Base-by-base conservation (phyloP, 768 basidiomycete genomes). In the Mycena indigotica region DNA sequence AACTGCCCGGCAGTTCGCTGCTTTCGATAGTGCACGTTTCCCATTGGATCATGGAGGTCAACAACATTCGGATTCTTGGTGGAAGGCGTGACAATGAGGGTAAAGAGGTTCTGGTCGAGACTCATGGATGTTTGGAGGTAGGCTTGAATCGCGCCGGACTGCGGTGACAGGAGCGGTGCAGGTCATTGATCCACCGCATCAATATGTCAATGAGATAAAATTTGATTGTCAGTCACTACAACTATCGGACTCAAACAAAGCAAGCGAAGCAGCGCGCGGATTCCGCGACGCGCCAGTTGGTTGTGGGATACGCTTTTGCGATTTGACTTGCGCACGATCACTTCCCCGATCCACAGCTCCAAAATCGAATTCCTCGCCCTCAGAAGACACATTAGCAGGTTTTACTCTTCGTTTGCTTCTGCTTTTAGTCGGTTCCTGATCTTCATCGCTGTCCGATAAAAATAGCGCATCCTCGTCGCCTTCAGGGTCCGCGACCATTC, bases 21-120 rank as follows among this genome's bases (percentile, higher is more conserved):
- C 65, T 91, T 94, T 44, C 84, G 80, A 67, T 94, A 94, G 70
- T 93, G 85, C 1, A 83, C 69, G 3, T 70, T 80, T 5, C 86
- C 89, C 2, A 78, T 69, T 2, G 83, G 76, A 65, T 93, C 90
- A 23, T 84, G 74, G 51, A 94, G 83, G 70, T 93, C 91, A 23
- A 88, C 71, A 17, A 87, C 81, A 63, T 77, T 76, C 12, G 82
- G 80, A 60, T 86, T 79, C 35, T 85, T 80, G 56, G 83, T 72
- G 68, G 82, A 83, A 4, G 83, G 83, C 0, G 81, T 80, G 55
- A 92, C 73, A 61, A 81, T 72, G 53, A 94, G 84, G 2, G 92
- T 93, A 75, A 93, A 94, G 12, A 94, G 76, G 69, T 93, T 93
- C 70, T 91, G 82, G 70, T 93, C 91, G 53, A 94, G 76, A 67